These are phyloP conservation scores for Emmonsiellopsis sp. DNA, from an alignment of 2,329 filamentous ascomycete genomes.

Conservation along the genomic window DNA sequence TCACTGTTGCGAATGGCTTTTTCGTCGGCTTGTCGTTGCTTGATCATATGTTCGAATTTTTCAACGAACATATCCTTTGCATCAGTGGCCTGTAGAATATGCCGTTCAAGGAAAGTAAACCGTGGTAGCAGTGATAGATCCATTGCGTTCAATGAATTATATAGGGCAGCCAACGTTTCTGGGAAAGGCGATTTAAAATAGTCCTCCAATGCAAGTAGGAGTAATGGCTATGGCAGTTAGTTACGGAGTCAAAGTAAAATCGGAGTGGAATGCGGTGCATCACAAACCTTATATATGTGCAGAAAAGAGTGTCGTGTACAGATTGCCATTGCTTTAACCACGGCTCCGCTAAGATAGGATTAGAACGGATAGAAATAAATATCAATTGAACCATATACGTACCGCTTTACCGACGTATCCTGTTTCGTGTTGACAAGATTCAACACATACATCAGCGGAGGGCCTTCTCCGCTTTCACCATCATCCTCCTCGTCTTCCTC, in stretches of 20 bases:
- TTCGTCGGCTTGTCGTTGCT: slow-evolving; percentile 66
- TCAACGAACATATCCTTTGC: slow-evolving; percentile 95
- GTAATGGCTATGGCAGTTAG: slow-evolving; percentile 56
- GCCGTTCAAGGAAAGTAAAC: slow-evolving; percentile 72
- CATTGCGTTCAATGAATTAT: slow-evolving; percentile 92
- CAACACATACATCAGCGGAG: slow-evolving; percentile 90
- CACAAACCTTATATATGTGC: slow-evolving; percentile 86
- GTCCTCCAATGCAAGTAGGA: slow-evolving; percentile 85
- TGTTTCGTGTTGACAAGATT: slow-evolving; percentile 98
- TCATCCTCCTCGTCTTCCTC: slow-evolving; percentile 48
- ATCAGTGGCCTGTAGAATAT: slow-evolving; percentile 80
- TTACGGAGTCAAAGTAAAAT: not conserved
- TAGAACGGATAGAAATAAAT: slow-evolving; percentile 9
- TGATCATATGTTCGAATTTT: slow-evolving; percentile 92
- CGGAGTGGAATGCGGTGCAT: not conserved
- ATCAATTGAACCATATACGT: slow-evolving; percentile 13
- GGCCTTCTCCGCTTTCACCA: slow-evolving; percentile 66
- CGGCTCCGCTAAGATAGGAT: slow-evolving; percentile 57
- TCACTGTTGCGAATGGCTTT: slow-evolving; percentile 22
- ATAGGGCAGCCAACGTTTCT: slow-evolving; percentile 80
- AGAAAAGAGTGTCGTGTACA: slow-evolving; percentile 95
- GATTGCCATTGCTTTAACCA: slow-evolving; percentile 98
- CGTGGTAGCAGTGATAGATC: slow-evolving; percentile 88
- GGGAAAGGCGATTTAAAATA: slow-evolving; percentile 89
- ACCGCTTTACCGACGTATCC: slow-evolving; percentile 77